Conservation (phyloP, 805 yeast genomes). For the Cyberlindnera galapagoensis region DNA sequence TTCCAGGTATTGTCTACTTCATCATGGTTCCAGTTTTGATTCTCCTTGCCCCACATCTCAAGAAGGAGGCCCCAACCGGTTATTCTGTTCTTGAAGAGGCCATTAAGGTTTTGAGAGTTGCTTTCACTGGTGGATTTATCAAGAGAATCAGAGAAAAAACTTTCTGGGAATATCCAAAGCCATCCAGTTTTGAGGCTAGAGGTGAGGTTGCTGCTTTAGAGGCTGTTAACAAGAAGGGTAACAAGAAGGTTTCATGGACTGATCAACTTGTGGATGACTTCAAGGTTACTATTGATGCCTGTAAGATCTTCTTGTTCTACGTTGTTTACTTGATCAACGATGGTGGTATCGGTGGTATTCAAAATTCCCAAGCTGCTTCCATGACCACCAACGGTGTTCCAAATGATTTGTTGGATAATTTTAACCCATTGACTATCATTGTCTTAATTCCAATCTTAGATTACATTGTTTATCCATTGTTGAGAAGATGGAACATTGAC, state of each 20-base stretch:
- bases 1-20: constrained; percentile 57
- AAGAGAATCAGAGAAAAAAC: constrained; percentile 32
- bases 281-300: constrained; percentile 55
- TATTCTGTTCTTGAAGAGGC: constrained; percentile 38
- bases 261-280: constrained; percentile 74
- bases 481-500: constrained; percentile 41
- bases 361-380: constrained; percentile 51
- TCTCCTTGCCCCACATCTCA: constrained; percentile 22
- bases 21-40: constrained; percentile 44
- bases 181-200: constrained; percentile 42
- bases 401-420: constrained; percentile 70
- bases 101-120: constrained; percentile 33
- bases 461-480: constrained; percentile 45
- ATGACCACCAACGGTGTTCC: constrained; percentile 76
- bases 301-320: constrained; percentile 65
- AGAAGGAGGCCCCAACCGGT: constrained; percentile 24
- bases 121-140: constrained; percentile 37
- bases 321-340: constrained; percentile 72
- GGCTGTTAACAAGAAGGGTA: constrained; percentile 19
- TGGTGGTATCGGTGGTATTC: constrained; percentile 49
- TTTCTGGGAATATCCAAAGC: constrained; percentile 55
- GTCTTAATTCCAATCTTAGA: constrained; percentile 73
- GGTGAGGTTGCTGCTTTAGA: constrained; percentile 24
- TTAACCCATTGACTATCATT: constrained; percentile 70
- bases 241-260: constrained; percentile 40